A percentile compares a stretch with the other conserved stretches of the same genome.
Conservation (phyloP, 345 rosid genomes). For the Eucalyptus tenuipes region DNA sequence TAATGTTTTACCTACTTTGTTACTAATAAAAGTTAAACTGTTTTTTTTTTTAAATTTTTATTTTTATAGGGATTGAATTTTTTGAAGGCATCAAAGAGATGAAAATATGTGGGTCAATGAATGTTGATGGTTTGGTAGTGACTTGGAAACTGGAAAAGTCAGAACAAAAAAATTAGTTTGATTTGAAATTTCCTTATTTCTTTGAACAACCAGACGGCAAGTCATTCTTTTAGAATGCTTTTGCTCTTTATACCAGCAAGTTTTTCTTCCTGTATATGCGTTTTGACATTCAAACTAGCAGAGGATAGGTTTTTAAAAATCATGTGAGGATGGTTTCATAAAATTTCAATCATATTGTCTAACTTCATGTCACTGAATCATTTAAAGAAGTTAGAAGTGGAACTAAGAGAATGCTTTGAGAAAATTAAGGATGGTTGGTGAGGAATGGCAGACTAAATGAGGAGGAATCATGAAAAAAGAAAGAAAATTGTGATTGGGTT, state of each 20-base stretch:
- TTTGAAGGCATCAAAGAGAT: not conserved
- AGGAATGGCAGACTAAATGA: not conserved
- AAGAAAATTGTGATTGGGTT: not conserved
- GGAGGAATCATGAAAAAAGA: not conserved
- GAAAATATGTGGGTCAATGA: not conserved
- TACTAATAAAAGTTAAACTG: not conserved
- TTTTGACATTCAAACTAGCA: not conserved
- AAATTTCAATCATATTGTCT: not conserved
- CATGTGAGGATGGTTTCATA: not conserved
- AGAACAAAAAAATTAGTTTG: not conserved
- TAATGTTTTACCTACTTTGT: not conserved
- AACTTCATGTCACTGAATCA: not conserved
- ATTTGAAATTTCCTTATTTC: not conserved
- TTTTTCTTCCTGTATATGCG: not conserved
- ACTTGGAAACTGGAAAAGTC: not conserved
- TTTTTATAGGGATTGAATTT: not conserved
- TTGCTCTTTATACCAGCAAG: not conserved
- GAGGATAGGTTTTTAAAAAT: not conserved
- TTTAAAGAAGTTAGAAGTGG: not conserved
- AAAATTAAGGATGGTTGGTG: not conserved
- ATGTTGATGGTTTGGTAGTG: not conserved
- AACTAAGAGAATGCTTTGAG: not conserved
- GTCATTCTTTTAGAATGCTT: not conserved
- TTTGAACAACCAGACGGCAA: not conserved
- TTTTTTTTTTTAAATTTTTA: too few species aligned